A percentile compares a stretch with the other conserved stretches of the same genome.
These are phyloP conservation scores for Arxiozyma slooffiae DNA, from an alignment of 1,139 yeast species.

Conservation along the genomic window DNA sequence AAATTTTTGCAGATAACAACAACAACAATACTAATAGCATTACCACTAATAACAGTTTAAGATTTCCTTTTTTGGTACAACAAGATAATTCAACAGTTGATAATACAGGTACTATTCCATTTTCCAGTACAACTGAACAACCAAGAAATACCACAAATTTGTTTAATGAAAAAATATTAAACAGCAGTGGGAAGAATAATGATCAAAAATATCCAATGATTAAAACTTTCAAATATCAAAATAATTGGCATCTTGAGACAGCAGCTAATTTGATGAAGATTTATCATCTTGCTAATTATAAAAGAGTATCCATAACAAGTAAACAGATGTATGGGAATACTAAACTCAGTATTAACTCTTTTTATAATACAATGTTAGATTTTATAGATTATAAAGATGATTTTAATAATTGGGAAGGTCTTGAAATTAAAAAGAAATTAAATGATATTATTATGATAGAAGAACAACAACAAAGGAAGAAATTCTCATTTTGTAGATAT, in stretches of 20 bases:
- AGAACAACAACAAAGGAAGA: neutral
- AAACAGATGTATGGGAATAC: slow-evolving; percentile 23
- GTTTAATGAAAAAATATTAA: neutral
- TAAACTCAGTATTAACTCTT: slow-evolving; percentile 40
- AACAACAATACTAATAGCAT: slow-evolving; percentile 6
- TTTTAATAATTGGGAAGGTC: slow-evolving; percentile 65
- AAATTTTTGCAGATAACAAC: neutral
- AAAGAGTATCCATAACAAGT: slow-evolving; percentile 14
- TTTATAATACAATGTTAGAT: slow-evolving; percentile 77
- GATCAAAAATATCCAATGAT: slow-evolving; percentile 25
- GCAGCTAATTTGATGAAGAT: slow-evolving; percentile 52
- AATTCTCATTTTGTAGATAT: slow-evolving; percentile 62
- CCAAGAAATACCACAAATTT: neutral
- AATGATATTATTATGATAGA: neutral
- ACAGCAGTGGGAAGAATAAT: slow-evolving; percentile 2
- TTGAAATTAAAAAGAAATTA: slow-evolving; percentile 17
- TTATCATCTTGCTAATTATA: slow-evolving; percentile 44
- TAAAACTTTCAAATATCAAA: slow-evolving; percentile 54
- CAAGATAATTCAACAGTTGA: neutral
- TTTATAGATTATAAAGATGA: slow-evolving; percentile 67
- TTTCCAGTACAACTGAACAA: neutral
- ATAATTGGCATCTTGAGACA: slow-evolving; percentile 71
- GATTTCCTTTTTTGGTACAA: neutral
- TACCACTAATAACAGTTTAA: neutral
- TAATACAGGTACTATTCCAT: neutral